phyloP scores from a whole-genome alignment of 1,284 basidiomycete genomes.

The Rugosomyces carneus region DNA sequence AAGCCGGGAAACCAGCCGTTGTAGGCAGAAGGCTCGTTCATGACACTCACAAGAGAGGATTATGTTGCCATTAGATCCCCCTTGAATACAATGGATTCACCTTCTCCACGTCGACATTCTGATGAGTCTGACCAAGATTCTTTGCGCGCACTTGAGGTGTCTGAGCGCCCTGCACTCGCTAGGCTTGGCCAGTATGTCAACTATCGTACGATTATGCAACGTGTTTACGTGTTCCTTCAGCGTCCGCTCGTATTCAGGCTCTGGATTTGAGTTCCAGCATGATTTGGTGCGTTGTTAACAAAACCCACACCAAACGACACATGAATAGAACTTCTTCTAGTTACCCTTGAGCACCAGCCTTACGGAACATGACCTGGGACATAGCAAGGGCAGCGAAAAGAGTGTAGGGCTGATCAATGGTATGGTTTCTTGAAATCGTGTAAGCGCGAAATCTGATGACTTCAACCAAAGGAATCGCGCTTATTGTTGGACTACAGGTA shows the following conservation, averaged over 20 bases:
- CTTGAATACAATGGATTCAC: slow-evolving; percentile 22
- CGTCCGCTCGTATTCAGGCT: slow-evolving; percentile 16
- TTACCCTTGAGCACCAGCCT: slow-evolving; percentile 73
- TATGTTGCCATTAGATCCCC: slow-evolving; percentile 39
- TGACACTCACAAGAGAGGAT: slow-evolving; percentile 25
- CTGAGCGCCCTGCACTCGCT: slow-evolving; percentile 43
- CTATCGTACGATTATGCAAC: not conserved
- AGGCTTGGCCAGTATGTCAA: slow-evolving; percentile 26
- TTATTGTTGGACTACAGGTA: slow-evolving; percentile 78
- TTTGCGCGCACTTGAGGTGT: slow-evolving; percentile 70
- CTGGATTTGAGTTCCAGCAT: slow-evolving; percentile 25
- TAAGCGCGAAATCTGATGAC: not conserved
- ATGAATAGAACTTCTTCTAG: slow-evolving; percentile 11
- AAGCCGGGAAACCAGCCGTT: not conserved
- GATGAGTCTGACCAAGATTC: slow-evolving; percentile 64
- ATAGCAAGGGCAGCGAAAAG: slow-evolving; percentile 52
- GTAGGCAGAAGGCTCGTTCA: slow-evolving; percentile 7
- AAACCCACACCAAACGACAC: not conserved
- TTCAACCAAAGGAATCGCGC: slow-evolving; percentile 59
- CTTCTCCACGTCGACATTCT: slow-evolving; percentile 43
- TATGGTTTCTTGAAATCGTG: slow-evolving; percentile 28
- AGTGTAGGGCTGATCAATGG: slow-evolving; percentile 76
- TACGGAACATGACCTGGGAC: slow-evolving; percentile 51
- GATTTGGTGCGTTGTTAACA: slow-evolving; percentile 39
- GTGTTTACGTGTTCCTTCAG: slow-evolving; percentile 5